phyloP scores from a whole-genome alignment of 805 yeast genomes.

The Candida lessepsii region DNA sequence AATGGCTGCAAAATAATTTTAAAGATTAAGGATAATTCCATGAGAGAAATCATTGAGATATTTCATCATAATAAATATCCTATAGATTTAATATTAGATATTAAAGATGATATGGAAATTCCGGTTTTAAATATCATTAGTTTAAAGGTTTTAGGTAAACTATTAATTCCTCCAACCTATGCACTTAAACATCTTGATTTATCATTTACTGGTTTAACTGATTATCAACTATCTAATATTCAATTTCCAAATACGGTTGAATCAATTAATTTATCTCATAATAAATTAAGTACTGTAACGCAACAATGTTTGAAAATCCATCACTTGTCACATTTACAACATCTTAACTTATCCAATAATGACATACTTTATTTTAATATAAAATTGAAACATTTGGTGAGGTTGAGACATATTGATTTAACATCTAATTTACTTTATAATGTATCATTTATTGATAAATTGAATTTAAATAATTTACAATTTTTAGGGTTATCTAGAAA shows the following conservation, averaged over 20 bases:
- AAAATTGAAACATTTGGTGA: constrained; percentile 14
- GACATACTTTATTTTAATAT: constrained; percentile 15
- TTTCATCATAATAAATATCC: neutral
- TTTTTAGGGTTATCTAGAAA: constrained; percentile 6
- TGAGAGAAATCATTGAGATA: neutral
- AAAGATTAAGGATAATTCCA: neutral
- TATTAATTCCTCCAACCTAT: neutral
- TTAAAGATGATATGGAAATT: neutral
- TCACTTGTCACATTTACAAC: constrained; percentile 11
- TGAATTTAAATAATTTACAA: neutral
- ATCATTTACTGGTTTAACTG: constrained; percentile 27
- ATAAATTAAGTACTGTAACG: constrained; percentile 19
- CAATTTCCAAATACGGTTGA: constrained; percentile 21
- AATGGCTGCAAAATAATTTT: constrained; percentile 1
- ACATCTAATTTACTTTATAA: constrained; percentile 13
- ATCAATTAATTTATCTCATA: constrained; percentile 28
- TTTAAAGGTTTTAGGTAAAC: neutral
- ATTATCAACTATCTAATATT: constrained; percentile 16
- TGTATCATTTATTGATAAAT: constrained; percentile 1
- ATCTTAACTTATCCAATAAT: constrained; percentile 26
- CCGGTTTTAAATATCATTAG: neutral
- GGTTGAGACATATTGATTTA: constrained; percentile 20
- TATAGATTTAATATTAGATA: constrained; percentile 1
- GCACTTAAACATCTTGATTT: constrained; percentile 22
- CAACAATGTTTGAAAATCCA: constrained; percentile 17